Conservation (phyloP, 305 asterid genomes). For the Caryopteris hybrid region DNA sequence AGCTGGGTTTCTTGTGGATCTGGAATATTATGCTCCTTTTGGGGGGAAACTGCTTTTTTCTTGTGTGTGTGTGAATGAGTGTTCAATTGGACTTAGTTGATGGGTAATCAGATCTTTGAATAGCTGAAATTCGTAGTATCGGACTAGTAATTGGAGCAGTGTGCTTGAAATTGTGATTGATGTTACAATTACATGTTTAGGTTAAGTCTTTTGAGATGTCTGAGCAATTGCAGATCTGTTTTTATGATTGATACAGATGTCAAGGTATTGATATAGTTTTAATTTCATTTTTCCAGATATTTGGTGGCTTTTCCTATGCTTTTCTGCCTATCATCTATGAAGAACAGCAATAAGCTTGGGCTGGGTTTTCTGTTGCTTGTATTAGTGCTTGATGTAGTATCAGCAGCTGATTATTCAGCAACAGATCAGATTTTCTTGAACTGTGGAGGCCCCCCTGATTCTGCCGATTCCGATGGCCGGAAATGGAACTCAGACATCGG, state of each 20-base stretch:
- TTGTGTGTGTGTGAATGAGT: background rate
- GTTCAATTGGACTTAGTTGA: background rate
- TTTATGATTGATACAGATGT: conserved; percentile 1
- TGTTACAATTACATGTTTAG: background rate
- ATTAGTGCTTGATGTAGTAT: conserved; percentile 25
- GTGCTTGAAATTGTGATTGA: background rate
- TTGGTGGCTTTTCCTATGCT: conserved; percentile 13
- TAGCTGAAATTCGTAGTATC: background rate
- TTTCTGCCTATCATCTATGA: conserved; percentile 28
- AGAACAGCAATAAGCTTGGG: conserved; percentile 19
- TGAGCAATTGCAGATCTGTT: conserved; percentile 13
- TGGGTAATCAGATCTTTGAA: conserved; percentile 10
- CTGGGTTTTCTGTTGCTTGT: conserved; percentile 27
- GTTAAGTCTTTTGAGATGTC: background rate
- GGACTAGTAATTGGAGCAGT: background rate
- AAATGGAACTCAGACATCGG: conserved; percentile 76
- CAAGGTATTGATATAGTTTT: conserved; percentile 17
- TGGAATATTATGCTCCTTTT: conserved; percentile 1
- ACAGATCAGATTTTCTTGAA: conserved; percentile 66
- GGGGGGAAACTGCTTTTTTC: background rate
- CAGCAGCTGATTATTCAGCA: conserved; percentile 58
- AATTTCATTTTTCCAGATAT: conserved; percentile 24
- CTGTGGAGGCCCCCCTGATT: conserved; percentile 76
- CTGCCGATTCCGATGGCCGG: conserved; percentile 62
- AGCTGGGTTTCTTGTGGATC: conserved; percentile 26